phyloP scores from a whole-genome alignment of 2,329 filamentous ascomycete genomes.

The Hypoxylon sp. region DNA sequence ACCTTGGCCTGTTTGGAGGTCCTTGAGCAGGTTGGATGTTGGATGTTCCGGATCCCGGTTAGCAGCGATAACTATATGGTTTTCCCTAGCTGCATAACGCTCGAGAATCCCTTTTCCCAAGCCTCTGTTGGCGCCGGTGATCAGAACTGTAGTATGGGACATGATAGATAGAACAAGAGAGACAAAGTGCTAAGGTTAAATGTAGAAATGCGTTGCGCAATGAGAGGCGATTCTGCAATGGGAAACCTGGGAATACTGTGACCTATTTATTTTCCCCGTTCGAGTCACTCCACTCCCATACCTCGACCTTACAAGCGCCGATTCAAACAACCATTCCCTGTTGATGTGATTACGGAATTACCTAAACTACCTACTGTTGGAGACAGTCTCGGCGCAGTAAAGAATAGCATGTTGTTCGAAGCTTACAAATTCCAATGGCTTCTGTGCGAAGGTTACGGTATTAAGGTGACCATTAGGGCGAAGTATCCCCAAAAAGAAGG shows the following conservation, averaged over 20 bases:
- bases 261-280: not conserved
- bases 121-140: slow-evolving; percentile 59
- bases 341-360: no score
- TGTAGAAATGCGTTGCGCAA: not conserved
- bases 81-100: slow-evolving; percentile 64
- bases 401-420: not conserved
- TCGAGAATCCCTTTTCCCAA: slow-evolving; percentile 56
- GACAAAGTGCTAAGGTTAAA: not conserved
- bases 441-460: not conserved
- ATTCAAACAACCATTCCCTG: not conserved
- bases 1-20: slow-evolving; percentile 56
- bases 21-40: slow-evolving; percentile 51
- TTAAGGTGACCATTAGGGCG: not conserved
- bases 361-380: no score
- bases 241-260: not conserved
- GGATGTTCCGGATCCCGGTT: slow-evolving; percentile 54
- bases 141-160: slow-evolving; percentile 54
- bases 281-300: not conserved
- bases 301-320: not conserved
- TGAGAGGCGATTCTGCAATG: not conserved
- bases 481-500: not conserved
- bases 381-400: no score
- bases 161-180: slow-evolving; percentile 8
- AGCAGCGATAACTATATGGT: slow-evolving; percentile 66
- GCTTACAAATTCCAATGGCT: not conserved